A percentile compares a stretch with the other conserved stretches of the same genome.
Evolutionary conservation across 345 rosid genomes (phyloP).

Genomic region (Syzygium aqueum): DNA sequence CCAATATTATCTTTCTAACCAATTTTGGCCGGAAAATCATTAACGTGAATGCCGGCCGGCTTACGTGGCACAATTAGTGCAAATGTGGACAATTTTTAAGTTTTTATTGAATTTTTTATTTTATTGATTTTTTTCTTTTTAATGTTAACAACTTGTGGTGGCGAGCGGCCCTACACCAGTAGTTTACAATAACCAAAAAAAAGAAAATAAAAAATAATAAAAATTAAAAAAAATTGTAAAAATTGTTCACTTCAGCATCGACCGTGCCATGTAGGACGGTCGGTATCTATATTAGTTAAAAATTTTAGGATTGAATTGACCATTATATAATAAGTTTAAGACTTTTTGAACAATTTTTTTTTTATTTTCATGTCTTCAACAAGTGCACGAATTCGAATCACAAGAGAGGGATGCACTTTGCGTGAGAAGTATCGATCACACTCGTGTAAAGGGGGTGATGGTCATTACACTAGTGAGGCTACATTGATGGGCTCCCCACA

Average conservation of each 20-base stretch:
- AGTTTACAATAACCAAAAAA: neutral
- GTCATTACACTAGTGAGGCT: no score
- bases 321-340: no score
- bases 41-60: fast-evolving
- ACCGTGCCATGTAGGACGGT: neutral
- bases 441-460: no score
- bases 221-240: neutral
- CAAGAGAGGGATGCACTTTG: no score
- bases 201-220: neutral
- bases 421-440: no score
- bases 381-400: no score
- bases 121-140: neutral
- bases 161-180: neutral
- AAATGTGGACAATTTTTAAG: fast-evolving
- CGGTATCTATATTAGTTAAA: neutral
- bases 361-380: no score
- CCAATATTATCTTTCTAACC: fast-evolving
- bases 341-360: no score
- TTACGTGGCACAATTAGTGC: fast-evolving
- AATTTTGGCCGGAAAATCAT: neutral
- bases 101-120: neutral
- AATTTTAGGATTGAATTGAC: neutral
- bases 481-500: no score
- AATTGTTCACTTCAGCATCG: neutral
- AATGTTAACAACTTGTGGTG: neutral